Evolutionary conservation across 495 filamentous ascomycete species (phyloP).

Genomic region (Evansstolkia leycettana): DNA sequence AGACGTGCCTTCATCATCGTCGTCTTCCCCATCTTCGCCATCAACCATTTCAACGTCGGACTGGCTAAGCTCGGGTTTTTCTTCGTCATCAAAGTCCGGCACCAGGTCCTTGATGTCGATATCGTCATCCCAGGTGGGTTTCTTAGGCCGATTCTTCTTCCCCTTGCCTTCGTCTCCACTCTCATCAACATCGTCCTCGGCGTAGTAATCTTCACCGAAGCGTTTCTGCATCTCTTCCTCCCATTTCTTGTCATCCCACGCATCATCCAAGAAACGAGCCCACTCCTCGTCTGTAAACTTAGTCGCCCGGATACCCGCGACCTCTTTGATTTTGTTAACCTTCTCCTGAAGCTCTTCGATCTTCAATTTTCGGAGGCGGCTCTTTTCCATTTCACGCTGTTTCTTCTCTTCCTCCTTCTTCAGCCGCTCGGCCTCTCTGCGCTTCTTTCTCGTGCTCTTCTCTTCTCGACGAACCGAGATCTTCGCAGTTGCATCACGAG

Average conservation of each 20-base stretch:
- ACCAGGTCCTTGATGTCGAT: conserved; percentile 91
- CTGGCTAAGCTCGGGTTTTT: conserved; percentile 39
- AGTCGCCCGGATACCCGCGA: conserved; percentile 59
- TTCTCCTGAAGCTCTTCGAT: conserved; percentile 79
- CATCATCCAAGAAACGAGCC: conserved; percentile 67
- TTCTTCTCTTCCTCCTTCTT: conserved; percentile 68
- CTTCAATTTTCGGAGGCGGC: conserved; percentile 72
- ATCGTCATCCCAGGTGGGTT: conserved; percentile 93
- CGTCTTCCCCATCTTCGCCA: conserved; percentile 34
- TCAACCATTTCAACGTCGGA: conserved; percentile 40
- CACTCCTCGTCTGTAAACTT: conserved; percentile 64
- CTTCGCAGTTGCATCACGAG: conserved; percentile 67
- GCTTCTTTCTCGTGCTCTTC: conserved; percentile 58
- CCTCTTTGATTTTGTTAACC: conserved; percentile 70
- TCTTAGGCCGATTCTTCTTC: conserved; percentile 58
- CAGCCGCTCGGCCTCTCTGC: conserved; percentile 61
- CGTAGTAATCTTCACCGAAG: conserved; percentile 87
- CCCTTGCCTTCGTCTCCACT: conserved; percentile 27
- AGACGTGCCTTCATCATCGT: conserved; percentile 12
- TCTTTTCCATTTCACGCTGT: conserved; percentile 67
- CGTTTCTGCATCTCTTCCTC: conserved; percentile 73
- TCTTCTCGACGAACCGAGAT: conserved; percentile 78
- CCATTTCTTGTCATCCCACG: conserved; percentile 80
- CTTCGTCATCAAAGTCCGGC: conserved; percentile 66
- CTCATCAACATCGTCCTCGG: conserved; percentile 38